A percentile compares a stretch with the other conserved stretches of the same genome.
Conservation (phyloP, 1,284 basidiomycete genomes). For the Melampsora larici-populina region DNA sequence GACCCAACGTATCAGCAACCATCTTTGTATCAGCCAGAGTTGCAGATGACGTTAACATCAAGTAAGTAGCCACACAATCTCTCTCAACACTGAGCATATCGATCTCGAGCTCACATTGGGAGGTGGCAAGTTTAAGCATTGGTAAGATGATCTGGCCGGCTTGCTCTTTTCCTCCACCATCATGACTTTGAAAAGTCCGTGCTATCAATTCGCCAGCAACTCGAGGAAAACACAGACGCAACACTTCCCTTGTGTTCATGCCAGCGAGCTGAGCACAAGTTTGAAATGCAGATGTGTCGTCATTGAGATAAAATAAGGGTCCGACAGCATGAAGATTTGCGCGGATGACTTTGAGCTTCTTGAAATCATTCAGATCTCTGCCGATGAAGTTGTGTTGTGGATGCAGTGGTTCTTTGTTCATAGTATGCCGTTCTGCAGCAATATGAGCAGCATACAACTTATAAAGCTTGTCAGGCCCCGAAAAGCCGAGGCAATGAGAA, state of each 20-base stretch:
- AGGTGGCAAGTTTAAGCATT: neutral
- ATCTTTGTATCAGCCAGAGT: constrained; percentile 5
- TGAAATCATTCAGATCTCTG: constrained; percentile 65
- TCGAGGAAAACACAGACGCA: constrained; percentile 19
- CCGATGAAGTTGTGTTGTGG: constrained; percentile 49
- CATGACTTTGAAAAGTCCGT: constrained; percentile 20
- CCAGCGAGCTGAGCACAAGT: constrained; percentile 7
- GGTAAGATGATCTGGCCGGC: constrained; percentile 18
- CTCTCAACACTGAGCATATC: constrained; percentile 31
- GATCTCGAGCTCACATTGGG: constrained; percentile 6
- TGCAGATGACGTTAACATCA: constrained; percentile 18
- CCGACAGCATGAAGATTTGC: constrained; percentile 56
- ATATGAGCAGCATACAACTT: constrained; percentile 74
- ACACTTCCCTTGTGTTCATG: constrained; percentile 17
- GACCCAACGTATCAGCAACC: constrained; percentile 12
- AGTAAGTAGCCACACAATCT: constrained; percentile 20
- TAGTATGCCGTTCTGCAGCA: constrained; percentile 42
- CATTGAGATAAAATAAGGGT: constrained; percentile 23
- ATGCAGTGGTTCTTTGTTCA: constrained; percentile 6
- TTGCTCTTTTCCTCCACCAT: neutral
- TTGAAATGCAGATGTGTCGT: constrained; percentile 13
- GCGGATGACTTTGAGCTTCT: constrained; percentile 70
- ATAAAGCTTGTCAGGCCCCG: constrained; percentile 66
- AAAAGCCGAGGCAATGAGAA: constrained; percentile 67
- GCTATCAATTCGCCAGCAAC: constrained; percentile 36